A percentile compares a stretch with the other conserved stretches of the same genome.
These are phyloP conservation scores for Albatrellus sp. DNA, from an alignment of 1,284 basidiomycete genomes.

Conservation along the genomic window DNA sequence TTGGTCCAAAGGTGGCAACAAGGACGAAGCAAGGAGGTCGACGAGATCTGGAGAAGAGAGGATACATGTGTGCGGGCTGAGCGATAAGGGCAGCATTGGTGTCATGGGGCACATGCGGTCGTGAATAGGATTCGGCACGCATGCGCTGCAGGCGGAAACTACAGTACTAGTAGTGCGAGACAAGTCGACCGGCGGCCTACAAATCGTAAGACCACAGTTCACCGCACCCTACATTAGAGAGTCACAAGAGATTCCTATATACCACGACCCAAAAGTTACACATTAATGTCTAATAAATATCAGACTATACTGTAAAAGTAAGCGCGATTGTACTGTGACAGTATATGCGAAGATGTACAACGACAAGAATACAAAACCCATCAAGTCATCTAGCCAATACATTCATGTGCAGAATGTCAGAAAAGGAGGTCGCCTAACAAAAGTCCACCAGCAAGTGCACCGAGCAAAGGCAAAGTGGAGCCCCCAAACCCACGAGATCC, in stretches of 20 bases:
- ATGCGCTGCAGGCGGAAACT: no score
- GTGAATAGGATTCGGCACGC: no score
- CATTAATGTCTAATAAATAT: no score
- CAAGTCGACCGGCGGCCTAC: no score
- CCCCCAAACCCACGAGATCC: no score
- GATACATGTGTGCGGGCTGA: conserved; percentile 70
- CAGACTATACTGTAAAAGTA: no score
- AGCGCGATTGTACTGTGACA: no score
- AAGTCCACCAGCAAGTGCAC: conserved; percentile 49
- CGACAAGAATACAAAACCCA: conserved; percentile 1
- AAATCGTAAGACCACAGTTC: neutral
- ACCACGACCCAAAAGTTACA: no score
- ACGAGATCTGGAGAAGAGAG: conserved; percentile 57
- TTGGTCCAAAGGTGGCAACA: conserved; percentile 53
- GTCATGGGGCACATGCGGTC: conserved; percentile 10
- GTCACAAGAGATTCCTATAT: neutral
- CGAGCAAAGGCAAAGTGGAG: conserved; percentile 34
- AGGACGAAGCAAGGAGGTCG: conserved; percentile 40
- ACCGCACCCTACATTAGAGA: neutral
- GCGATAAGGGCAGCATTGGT: conserved; percentile 47
- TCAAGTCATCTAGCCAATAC: neutral
- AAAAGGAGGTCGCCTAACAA: conserved; percentile 38
- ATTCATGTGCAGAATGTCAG: conserved; percentile 4
- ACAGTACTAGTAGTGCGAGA: no score
- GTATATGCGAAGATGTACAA: neutral